phyloP scores from a whole-genome alignment of 176 grass and related monocot genomes.

The Carex parvula region DNA sequence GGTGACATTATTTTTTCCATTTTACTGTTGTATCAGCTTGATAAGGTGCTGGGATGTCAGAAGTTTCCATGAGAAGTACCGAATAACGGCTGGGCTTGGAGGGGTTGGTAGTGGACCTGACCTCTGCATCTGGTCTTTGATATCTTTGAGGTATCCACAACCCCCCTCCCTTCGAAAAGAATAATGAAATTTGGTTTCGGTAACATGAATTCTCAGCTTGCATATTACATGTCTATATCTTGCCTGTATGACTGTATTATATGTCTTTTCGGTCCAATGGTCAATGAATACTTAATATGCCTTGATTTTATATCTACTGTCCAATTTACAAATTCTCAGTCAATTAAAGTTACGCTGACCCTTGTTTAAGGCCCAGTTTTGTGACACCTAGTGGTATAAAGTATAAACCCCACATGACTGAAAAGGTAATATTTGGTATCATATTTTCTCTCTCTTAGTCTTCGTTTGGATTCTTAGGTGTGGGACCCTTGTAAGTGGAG shows the following conservation, averaged over 20 bases:
- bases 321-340: background rate
- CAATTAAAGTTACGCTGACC: background rate
- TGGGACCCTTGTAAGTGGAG: conserved; percentile 90
- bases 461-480: conserved; percentile 47
- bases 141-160: conserved; percentile 66
- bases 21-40: conserved; percentile 40
- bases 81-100: conserved; percentile 84
- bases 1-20: background rate
- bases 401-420: background rate
- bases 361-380: background rate
- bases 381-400: background rate
- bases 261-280: conserved; percentile 18
- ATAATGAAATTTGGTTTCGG: conserved; percentile 13
- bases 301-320: background rate
- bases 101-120: conserved; percentile 62
- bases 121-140: conserved; percentile 71
- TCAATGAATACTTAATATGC: background rate
- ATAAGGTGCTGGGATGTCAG: conserved; percentile 90
- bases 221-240: conserved; percentile 16
- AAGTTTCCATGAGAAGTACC: conserved; percentile 78
- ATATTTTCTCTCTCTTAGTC: background rate
- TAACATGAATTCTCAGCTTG: conserved; percentile 16
- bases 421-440: conserved; percentile 3
- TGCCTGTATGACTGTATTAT: background rate
- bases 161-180: conserved; percentile 18